Conservation (phyloP, 495 filamentous ascomycete genomes). For the Copromyces sp. region DNA sequence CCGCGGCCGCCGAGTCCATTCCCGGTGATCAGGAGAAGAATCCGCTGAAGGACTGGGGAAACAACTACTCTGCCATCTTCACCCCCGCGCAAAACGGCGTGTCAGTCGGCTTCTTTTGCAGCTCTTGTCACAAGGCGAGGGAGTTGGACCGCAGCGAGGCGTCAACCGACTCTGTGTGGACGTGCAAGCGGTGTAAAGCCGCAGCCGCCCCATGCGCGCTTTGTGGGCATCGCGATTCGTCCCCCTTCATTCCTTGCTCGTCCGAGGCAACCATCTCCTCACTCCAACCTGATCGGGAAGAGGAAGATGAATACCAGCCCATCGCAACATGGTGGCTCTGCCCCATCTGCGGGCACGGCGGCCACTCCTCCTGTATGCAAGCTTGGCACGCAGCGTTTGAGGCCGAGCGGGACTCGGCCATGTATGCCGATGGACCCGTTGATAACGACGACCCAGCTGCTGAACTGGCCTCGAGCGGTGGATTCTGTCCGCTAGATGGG, state of each 20-base stretch:
- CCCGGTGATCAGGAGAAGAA: neutral
- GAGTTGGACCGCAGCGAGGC: constrained; percentile 33
- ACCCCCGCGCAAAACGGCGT: constrained; percentile 41
- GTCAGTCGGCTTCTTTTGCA: constrained; percentile 38
- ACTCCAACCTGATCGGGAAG: neutral
- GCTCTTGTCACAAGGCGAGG: constrained; percentile 40
- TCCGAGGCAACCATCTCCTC: neutral
- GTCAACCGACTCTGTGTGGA: constrained; percentile 33
- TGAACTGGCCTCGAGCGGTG: constrained; percentile 46
- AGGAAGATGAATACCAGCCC: constrained; percentile 9
- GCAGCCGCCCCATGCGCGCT: constrained; percentile 35
- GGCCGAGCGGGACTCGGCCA: constrained; percentile 3
- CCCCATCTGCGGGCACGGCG: constrained; percentile 65
- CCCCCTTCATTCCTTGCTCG: constrained; percentile 8
- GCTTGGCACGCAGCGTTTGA: constrained; percentile 47
- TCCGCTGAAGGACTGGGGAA: constrained; percentile 27
- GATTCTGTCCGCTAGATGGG: constrained; percentile 63
- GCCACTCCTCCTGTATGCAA: constrained; percentile 57
- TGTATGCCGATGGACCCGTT: constrained; percentile 1
- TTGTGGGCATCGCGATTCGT: constrained; percentile 30
- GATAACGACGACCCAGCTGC: constrained; percentile 2
- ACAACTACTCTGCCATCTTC: constrained; percentile 50
- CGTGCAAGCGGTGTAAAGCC: constrained; percentile 35
- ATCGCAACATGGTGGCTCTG: constrained; percentile 56
- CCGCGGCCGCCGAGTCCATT: neutral